Evolutionary conservation across 768 basidiomycete genomes (phyloP).

Genomic region (Mrakia frigida): DNA sequence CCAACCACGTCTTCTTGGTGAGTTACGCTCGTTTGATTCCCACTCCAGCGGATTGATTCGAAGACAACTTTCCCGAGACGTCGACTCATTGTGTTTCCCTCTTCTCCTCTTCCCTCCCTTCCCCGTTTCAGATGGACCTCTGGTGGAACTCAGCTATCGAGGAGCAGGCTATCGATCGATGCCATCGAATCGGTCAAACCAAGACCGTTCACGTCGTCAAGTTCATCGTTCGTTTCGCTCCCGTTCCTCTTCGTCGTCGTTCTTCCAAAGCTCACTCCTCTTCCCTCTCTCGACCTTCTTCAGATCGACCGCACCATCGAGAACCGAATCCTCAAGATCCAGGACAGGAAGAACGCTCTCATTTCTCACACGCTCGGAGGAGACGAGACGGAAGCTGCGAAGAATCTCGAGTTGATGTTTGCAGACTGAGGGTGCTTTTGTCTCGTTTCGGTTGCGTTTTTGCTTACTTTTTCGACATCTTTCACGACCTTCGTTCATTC

Average conservation of each 20-base stretch:
- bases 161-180: constrained; percentile 81
- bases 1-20: constrained; percentile 29
- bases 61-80: too few relatives aligned
- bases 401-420: constrained; percentile 40
- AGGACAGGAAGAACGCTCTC: constrained; percentile 79
- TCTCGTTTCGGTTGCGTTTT: too few relatives aligned
- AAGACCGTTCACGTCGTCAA: constrained; percentile 77
- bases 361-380: constrained; percentile 71
- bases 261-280: neutral
- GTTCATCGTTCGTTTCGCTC: constrained; percentile 56
- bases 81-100: too few relatives aligned
- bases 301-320: constrained; percentile 51
- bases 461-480: too few relatives aligned
- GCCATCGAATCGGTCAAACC: constrained; percentile 74
- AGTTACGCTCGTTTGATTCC: too few relatives aligned
- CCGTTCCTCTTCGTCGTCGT: constrained; percentile 51
- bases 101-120: too few relatives aligned
- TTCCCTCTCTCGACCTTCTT: too few relatives aligned
- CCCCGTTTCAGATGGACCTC: constrained; percentile 30
- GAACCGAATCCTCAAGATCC: constrained; percentile 70
- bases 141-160: constrained; percentile 50
- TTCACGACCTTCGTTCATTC: too few relatives aligned
- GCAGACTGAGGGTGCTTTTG: neutral
- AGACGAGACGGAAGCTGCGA: constrained; percentile 50
- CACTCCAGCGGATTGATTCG: too few relatives aligned